Conservation (phyloP, 306 rosid genomes). For the Ochetophila trinervis region DNA sequence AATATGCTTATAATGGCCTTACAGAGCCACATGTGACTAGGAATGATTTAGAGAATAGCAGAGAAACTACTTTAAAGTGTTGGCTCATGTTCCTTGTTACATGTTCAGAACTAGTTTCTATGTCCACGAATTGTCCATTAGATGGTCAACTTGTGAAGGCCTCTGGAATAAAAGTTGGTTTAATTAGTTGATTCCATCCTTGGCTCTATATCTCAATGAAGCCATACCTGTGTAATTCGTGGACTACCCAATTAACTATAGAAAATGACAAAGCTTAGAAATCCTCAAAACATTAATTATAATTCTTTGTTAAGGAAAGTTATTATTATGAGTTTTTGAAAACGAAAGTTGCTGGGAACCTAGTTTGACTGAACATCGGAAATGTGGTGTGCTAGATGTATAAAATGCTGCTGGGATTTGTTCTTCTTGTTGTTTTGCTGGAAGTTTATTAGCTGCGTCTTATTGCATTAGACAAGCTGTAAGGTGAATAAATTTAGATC, state of each 20-base stretch:
- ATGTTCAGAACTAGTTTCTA: background rate
- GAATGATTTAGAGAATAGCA: background rate
- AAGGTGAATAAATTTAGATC: constrained; percentile 7
- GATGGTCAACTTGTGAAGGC: background rate
- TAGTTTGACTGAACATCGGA: background rate
- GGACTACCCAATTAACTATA: background rate
- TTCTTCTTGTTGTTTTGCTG: too few relatives aligned
- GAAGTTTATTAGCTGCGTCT: background rate
- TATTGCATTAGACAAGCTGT: too few relatives aligned
- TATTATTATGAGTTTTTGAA: background rate
- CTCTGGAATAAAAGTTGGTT: background rate
- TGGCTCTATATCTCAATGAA: constrained; percentile 1
- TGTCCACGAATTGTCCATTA: background rate
- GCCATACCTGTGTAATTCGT: background rate
- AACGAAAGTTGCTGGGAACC: background rate
- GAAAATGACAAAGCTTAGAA: constrained; percentile 3
- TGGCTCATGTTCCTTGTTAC: background rate
- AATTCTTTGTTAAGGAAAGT: background rate
- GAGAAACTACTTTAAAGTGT: background rate
- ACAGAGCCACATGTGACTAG: too few relatives aligned
- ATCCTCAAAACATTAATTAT: background rate
- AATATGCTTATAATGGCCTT: too few relatives aligned
- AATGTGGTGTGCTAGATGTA: background rate
- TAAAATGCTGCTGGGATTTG: background rate
- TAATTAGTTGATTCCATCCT: background rate